Base-by-base conservation (phyloP, 2,329 filamentous ascomycete genomes). In the Xylaria sp. region DNA sequence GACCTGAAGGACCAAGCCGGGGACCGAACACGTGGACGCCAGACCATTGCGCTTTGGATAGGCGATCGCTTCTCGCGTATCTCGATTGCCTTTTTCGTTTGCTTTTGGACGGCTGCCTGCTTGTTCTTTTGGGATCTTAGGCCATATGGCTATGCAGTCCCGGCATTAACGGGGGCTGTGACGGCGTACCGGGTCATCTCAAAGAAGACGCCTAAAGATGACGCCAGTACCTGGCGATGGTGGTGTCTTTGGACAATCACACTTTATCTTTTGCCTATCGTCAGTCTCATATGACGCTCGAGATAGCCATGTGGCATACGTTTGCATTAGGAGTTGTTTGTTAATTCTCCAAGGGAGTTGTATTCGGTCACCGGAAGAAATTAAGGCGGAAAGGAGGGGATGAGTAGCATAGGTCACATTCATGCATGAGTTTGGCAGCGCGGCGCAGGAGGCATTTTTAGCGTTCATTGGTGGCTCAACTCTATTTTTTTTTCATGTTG, bases 1-100 rank as follows among this genome's bases (percentile, higher is more conserved):
- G 74, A 76, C 56, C 36, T 76, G 9, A 76, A 75, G 44, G 74
- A 77, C 48, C 69, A 74, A 33, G 71, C 61, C 4, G 75, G 75
- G 2, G 75, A 77, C 46, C 53, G 71, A 9, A 69, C 53, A 1
- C 73, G 74, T 1, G 73, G 72, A 1, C 72, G 75, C 11, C 67
- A 70, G 51, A 76, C 75, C 0, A 68, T 76, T 15, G 68, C 67
- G 0, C 69, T 77, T 6, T 70, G 64, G 53, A 61, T 76, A 2
- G 74, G 75, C 0, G 75, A 76, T 20, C 56, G 33, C 15, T 64
- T 71, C 56, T 74, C 69, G 1, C 69, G 69, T 31, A 38, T 63
- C 20, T 65, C 72, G 9, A 70, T 73, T 40, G 70, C 68, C 28
- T 64, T 71, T 61, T 72, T 70, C 48, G 58, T 73, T 28, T 67